Evolutionary conservation across 371 early-diverging fungal species (phyloP), one percentile per base, ranked within the genome.

Genomic region (Apophysomyces sp.): DNA sequence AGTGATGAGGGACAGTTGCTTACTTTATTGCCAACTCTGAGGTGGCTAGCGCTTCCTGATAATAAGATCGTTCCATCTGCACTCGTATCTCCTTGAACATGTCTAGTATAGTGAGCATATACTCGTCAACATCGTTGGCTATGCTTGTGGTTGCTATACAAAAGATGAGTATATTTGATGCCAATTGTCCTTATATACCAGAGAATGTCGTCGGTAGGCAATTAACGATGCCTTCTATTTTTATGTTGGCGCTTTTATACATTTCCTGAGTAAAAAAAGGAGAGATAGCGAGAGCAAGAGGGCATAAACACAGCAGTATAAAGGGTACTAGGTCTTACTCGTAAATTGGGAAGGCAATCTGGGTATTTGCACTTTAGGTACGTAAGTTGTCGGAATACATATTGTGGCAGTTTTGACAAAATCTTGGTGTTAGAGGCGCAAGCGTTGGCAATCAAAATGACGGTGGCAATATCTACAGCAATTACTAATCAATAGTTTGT

Each of bases 391-490:
- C 78, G 75, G 65, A 82, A 89, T 0, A 90, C 69, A 61, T 86
- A 93, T 44, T 85, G 80, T 5, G 93, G 93, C 24, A 93, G 53
- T 16, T 73, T 75, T 3, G 65, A 36, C 0, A 85, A 60, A 15
- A 94, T 76, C 21, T 67, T 71, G 1, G 80, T 68, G 53, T 81
- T 80, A 21, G 72, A 58, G 1, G 65, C 59, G 15, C 80, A 81
- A 18, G 92, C 88, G 69, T 93, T 93, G 41, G 86, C 85, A 52
- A 90, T 79, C 24, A 93, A 63, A 26, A 93, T 85, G 1, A 91
- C 76, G 61, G 86, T 73, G 1, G 83, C 89, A 13, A 87, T 86
- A 61, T 94, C 89, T 87, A 66, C 3, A 13, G 36, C 52, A 52
- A 54, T 40, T n/a, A 34, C 32, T 21, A 18, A 21, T 3, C 13